Conservation (phyloP, 257 asterid genomes). For the Eucommia ulmoides region DNA sequence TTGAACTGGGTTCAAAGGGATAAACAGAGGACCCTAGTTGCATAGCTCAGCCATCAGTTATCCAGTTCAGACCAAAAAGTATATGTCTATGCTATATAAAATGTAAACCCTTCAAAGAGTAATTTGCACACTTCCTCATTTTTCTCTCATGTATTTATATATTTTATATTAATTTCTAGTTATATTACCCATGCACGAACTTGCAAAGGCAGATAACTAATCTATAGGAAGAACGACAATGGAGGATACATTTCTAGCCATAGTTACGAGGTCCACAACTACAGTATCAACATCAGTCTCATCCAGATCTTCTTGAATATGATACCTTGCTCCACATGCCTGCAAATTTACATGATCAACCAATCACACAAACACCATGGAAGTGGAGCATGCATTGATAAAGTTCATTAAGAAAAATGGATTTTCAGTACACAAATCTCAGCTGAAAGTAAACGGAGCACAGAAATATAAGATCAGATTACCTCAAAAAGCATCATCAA, state of each 20-base stretch:
- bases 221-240: background rate
- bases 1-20: too few species aligned
- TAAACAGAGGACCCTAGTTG: too few species aligned
- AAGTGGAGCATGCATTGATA: background rate
- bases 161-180: too few species aligned
- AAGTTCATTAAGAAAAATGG: background rate
- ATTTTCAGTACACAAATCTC: background rate
- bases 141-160: too few species aligned
- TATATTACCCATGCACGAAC: too few species aligned
- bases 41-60: too few species aligned
- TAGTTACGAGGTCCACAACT: slow-evolving; percentile 78
- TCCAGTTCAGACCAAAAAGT: too few species aligned
- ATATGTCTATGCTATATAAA: too few species aligned
- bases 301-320: slow-evolving; percentile 57
- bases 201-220: too few species aligned
- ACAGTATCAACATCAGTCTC: slow-evolving; percentile 85
- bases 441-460: background rate
- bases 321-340: slow-evolving; percentile 92
- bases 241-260: slow-evolving; percentile 80
- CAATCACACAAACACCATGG: background rate
- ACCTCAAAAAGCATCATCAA: slow-evolving; percentile 85
- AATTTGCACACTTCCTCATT: too few species aligned
- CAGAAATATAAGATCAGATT: slow-evolving; percentile 11
- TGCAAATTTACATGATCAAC: slow-evolving; percentile 16
- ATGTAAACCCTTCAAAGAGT: too few species aligned